These are phyloP conservation scores for Dryas alaskensis DNA, from an alignment of 306 rosid genomes.

Conservation along the genomic window DNA sequence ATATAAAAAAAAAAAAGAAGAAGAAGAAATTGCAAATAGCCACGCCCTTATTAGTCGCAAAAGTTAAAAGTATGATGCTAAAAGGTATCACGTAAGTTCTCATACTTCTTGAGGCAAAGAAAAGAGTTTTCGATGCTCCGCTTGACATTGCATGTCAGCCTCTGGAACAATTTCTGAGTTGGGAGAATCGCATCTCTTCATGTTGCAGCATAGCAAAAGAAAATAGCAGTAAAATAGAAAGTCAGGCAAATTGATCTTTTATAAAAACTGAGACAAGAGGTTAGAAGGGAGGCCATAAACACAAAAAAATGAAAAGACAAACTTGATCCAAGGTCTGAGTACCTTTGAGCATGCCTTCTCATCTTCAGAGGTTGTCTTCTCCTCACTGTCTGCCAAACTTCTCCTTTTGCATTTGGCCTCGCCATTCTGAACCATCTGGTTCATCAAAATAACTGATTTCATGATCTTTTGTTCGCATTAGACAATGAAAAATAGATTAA, in stretches of 20 bases:
- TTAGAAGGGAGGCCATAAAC: background rate
- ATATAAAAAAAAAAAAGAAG: too few species aligned
- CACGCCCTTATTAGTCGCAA: too few species aligned
- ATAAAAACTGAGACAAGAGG: background rate
- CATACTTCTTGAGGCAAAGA: conserved; percentile 47
- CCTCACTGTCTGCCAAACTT: conserved; percentile 40
- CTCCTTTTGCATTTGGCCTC: conserved; percentile 54
- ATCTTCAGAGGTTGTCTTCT: conserved; percentile 61
- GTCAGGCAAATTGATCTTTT: background rate
- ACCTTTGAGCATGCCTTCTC: conserved; percentile 43
- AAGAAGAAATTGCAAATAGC: too few species aligned
- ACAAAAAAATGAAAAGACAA: background rate
- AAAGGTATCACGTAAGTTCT: too few species aligned
- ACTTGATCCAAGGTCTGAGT: conserved; percentile 6
- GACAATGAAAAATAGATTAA: background rate
- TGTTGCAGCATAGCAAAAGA: background rate
- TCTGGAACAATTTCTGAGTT: conserved; percentile 30
- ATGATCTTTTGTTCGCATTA: background rate
- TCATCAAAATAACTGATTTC: conserved; percentile 25
- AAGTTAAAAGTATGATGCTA: too few species aligned
- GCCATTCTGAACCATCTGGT: conserved; percentile 79
- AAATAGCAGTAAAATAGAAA: background rate
- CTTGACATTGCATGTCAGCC: background rate
- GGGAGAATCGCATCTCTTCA: conserved; percentile 47
- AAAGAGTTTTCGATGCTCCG: conserved; percentile 23